Evolutionary conservation across 23 red algal species (phyloP), one percentile per base, ranked within the genome.

Genomic region (Gracilariopsis chorda): DNA sequence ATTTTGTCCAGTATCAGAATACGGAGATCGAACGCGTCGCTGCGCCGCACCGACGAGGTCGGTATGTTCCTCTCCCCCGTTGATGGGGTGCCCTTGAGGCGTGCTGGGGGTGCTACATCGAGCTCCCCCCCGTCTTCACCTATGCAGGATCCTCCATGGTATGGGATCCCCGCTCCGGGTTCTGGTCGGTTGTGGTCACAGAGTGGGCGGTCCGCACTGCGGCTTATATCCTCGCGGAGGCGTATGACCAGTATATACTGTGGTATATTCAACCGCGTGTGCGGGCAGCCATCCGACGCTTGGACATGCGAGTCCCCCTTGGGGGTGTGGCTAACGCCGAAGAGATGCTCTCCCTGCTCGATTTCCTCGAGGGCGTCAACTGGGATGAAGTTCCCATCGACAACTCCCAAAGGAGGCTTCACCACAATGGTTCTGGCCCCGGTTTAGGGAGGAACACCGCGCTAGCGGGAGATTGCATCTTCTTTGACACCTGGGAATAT

Each of bases 171-270:
- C 19, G 16, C 4, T 59, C 7, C 4, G 7, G 55, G 55, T 59
- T 7, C 7, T 59, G 7, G 55, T 7, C 55, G 7, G 6, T 59
- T 25, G 7, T 59, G 7, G 19, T 59, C 5, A 59, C 7, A 4
- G 55, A 59, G 16, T 59, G 55, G 55, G 55, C 55, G 7, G 55
- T 59, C 55, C 55, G 55, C 55, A 59, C 55, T 59, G 55, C 19
- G 55, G 55, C 55, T 59, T 59, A 9, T 59, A n/a, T 59, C 55
- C 19, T 59, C 19, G 55, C 55, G 6, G 55, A 59, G 19, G 6
- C 55, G 55, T 59, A 82, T 12, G 77, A 82, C 23, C 47, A 46
- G n/a, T 57, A 82, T 14, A 46, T 46, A 37, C 24, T 82, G 77
- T 82, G 49, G 77, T 82, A 53, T 28, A 4, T 82, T 0, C 24